Evolutionary conservation across 495 filamentous ascomycete genomes (phyloP).

Genomic region (Articulospora tetracladia): DNA sequence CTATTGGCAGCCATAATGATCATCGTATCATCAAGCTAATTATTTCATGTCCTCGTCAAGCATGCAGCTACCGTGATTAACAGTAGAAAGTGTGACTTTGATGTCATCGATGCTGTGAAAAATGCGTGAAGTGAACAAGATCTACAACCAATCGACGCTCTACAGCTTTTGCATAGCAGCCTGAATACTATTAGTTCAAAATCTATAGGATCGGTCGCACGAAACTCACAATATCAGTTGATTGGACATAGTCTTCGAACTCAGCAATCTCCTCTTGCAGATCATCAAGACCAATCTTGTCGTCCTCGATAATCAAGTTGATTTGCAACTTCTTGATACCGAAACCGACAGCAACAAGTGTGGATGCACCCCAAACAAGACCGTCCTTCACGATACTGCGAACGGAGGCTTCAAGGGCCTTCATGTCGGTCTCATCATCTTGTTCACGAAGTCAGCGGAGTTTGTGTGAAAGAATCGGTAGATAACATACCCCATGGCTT

Average conservation of each 20-base stretch:
- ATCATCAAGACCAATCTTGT: constrained; percentile 86
- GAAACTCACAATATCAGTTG: constrained; percentile 72
- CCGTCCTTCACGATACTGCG: constrained; percentile 88
- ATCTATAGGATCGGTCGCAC: constrained; percentile 6
- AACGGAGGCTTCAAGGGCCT: constrained; percentile 74
- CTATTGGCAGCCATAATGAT: constrained; percentile 24
- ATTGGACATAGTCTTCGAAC: constrained; percentile 97
- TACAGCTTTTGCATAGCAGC: constrained; percentile 92
- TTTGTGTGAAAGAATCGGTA: constrained; percentile 3
- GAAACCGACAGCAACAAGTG: constrained; percentile 85
- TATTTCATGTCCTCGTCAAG: constrained; percentile 14
- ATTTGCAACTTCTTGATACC: constrained; percentile 99
- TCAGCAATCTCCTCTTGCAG: constrained; percentile 76
- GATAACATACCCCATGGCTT: constrained; percentile 92
- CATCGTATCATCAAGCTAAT: constrained; percentile 21
- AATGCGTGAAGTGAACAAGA: not conserved
- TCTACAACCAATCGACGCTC: constrained; percentile 25
- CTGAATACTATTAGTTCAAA: constrained; percentile 30
- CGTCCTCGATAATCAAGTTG: constrained; percentile 95
- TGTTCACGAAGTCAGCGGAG: constrained; percentile 3
- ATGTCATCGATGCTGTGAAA: constrained; percentile 12
- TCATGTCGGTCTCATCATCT: constrained; percentile 93
- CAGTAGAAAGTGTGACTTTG: constrained; percentile 11
- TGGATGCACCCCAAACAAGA: constrained; percentile 92
- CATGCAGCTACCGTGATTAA: constrained; percentile 1